Percentiles rank a stretch among this genome's conserved stretches.
These are phyloP conservation scores for Diaporthe sp. DNA, from an alignment of 2,329 filamentous ascomycete genomes.

Conservation along the genomic window DNA sequence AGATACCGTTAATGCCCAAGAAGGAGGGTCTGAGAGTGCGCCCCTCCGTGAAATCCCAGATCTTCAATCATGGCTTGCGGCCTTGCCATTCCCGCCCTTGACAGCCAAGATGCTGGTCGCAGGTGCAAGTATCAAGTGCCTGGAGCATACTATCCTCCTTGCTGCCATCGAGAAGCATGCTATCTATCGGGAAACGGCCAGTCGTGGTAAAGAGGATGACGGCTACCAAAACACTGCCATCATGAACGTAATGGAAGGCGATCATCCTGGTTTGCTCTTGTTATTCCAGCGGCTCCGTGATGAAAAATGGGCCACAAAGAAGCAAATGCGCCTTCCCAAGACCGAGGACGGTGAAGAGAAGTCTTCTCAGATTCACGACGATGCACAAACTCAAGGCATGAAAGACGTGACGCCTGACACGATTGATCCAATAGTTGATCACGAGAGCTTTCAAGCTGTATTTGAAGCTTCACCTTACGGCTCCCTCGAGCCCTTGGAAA, in stretches of 20 bases:
- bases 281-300: constrained; percentile 19
- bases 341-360: background rate
- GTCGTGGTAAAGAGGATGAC: background rate
- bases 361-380: background rate
- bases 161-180: constrained; percentile 33
- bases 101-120: constrained; percentile 18
- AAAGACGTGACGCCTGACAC: background rate
- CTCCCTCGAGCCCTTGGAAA: no score
- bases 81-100: constrained; percentile 33
- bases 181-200: constrained; percentile 5
- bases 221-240: background rate
- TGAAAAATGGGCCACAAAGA: background rate
- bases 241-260: background rate
- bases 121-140: constrained; percentile 7
- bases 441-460: background rate
- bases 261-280: background rate
- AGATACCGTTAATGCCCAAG: background rate
- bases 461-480: background rate
- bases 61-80: constrained; percentile 14
- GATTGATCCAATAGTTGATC: no score
- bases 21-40: background rate
- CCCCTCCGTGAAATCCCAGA: background rate
- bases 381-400: background rate
- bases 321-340: background rate
- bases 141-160: constrained; percentile 31